phyloP scores from a whole-genome alignment of 2,329 filamentous ascomycete species.

The Thyridium curvatum region DNA sequence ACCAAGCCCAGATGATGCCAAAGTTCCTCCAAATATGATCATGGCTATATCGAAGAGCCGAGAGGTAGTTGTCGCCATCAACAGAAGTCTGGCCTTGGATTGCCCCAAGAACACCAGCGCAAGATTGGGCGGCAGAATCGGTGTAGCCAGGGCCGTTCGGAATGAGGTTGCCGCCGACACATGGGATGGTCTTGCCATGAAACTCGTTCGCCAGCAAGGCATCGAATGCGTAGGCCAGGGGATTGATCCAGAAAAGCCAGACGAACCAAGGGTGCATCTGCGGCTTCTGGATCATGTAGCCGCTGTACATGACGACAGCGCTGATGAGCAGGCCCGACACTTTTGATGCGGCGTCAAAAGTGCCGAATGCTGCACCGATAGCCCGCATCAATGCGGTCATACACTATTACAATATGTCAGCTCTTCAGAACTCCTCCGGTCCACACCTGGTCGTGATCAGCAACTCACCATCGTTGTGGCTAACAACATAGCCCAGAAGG shows the following conservation, averaged over 20 bases:
- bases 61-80: slow-evolving; percentile 52
- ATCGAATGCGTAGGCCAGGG: slow-evolving; percentile 60
- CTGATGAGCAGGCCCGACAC: slow-evolving; percentile 51
- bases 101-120: slow-evolving; percentile 52
- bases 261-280: slow-evolving; percentile 57
- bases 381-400: slow-evolving; percentile 55
- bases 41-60: slow-evolving; percentile 45
- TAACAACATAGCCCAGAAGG: slow-evolving; percentile 50
- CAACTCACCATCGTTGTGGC: slow-evolving; percentile 40
- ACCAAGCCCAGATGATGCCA: slow-evolving; percentile 68
- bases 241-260: slow-evolving; percentile 63
- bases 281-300: slow-evolving; percentile 54
- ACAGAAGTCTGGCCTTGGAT: slow-evolving; percentile 38
- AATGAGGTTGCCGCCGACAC: slow-evolving; percentile 41
- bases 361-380: slow-evolving; percentile 51
- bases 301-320: slow-evolving; percentile 60
- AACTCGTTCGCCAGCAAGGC: slow-evolving; percentile 50
- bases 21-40: slow-evolving; percentile 69
- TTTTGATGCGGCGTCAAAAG: slow-evolving; percentile 57
- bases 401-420: slow-evolving; percentile 16
- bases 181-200: slow-evolving; percentile 45
- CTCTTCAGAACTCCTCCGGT: no score
- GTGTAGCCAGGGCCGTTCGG: slow-evolving; percentile 42
- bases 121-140: slow-evolving; percentile 38
- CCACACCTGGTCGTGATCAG: no score